Evolutionary conservation across 108 stramenopile genomes (phyloP).

Genomic region (Cyclotella sp.): DNA sequence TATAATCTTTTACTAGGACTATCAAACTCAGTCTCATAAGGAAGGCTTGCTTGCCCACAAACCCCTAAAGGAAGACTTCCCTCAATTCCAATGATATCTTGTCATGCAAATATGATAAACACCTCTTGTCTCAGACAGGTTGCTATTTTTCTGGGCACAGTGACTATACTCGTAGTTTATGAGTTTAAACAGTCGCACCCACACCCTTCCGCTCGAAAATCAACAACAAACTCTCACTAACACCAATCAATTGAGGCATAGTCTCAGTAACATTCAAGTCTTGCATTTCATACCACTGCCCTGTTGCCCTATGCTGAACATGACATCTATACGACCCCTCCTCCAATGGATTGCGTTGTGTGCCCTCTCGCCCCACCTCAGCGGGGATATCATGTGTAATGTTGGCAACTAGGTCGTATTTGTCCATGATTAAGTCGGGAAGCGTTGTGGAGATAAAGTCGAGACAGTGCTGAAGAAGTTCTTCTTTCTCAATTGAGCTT

Average conservation of each 20-base stretch:
- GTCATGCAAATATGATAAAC: too few species aligned
- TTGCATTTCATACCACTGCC: constrained; percentile 98
- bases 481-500: constrained; percentile 68
- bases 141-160: too few species aligned
- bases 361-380: constrained; percentile 84
- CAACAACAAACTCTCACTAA: constrained; percentile 93
- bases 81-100: too few species aligned
- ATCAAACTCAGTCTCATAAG: too few species aligned
- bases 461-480: constrained; percentile 70
- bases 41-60: too few species aligned
- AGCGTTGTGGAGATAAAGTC: constrained; percentile 79
- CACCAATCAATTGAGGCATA: constrained; percentile 95
- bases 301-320: constrained; percentile 84
- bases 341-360: constrained; percentile 76
- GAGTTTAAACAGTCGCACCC: neutral
- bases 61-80: too few species aligned
- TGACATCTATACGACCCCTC: constrained; percentile 93
- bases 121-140: too few species aligned
- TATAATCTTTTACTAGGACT: too few species aligned
- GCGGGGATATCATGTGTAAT: constrained; percentile 91
- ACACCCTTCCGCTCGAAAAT: constrained; percentile 84
- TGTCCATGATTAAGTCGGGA: constrained; percentile 80
- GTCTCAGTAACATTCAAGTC: constrained; percentile 95
- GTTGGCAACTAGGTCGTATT: constrained; percentile 97
- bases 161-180: too few species aligned